A percentile compares a stretch with the other conserved stretches of the same genome.
Evolutionary conservation across 768 basidiomycete species (phyloP).

Genomic region (Trametes punicea): DNA sequence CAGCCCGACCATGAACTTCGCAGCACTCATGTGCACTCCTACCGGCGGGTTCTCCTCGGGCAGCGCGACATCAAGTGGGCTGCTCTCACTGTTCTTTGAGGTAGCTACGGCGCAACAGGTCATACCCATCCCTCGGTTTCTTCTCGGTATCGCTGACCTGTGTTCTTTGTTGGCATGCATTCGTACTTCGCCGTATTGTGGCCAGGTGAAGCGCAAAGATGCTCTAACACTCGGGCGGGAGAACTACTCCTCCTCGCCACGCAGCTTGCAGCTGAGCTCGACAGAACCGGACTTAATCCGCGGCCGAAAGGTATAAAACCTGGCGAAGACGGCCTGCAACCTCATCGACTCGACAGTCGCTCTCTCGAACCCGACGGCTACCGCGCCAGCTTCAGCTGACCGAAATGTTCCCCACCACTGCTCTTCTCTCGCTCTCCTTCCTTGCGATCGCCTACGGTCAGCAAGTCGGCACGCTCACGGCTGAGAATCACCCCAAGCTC

Average conservation of each 20-base stretch:
- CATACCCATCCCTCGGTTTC: conserved; percentile 12
- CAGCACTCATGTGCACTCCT: conserved; percentile 7
- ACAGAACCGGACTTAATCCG: conserved; percentile 10
- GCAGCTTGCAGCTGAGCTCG: background rate
- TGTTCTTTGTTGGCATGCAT: background rate
- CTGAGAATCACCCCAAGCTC: conserved; percentile 50
- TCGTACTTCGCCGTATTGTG: background rate
- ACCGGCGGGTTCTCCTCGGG: conserved; percentile 13
- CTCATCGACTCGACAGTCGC: conserved; percentile 19
- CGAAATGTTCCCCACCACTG: conserved; percentile 30
- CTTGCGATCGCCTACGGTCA: conserved; percentile 45
- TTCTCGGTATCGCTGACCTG: background rate
- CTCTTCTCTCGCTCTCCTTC: conserved; percentile 30
- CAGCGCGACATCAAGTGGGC: background rate
- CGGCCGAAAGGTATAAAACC: conserved; percentile 3
- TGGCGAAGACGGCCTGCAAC: background rate
- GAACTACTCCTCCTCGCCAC: background rate
- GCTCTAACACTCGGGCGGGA: background rate
- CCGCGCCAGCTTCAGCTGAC: background rate
- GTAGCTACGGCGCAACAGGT: no score
- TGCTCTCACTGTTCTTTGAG: background rate
- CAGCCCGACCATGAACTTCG: background rate
- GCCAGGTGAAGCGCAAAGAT: background rate
- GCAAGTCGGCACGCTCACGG: conserved; percentile 45
- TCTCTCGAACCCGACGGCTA: conserved; percentile 4